Evolutionary conservation across 2,329 filamentous ascomycete species (phyloP).

Genomic region (Venturia carpophila): DNA sequence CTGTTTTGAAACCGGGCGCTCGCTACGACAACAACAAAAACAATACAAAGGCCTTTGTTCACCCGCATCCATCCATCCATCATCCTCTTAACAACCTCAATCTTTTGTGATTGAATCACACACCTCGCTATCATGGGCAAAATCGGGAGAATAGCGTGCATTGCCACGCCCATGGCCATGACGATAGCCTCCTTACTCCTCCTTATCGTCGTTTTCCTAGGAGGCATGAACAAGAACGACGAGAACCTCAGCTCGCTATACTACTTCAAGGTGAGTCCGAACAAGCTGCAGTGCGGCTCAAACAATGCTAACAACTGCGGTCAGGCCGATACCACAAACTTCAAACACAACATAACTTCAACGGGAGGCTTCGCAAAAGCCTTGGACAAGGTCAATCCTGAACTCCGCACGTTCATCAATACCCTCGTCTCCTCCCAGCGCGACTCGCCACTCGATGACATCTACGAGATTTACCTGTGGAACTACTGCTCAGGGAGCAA

Average conservation of each 20-base stretch:
- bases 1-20: background rate
- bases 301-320: conserved; percentile 5
- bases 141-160: conserved; percentile 74
- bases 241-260: conserved; percentile 17
- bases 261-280: conserved; percentile 43
- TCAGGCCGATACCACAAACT: conserved; percentile 53
- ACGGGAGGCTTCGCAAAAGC: conserved; percentile 22
- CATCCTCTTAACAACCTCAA: background rate
- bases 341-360: conserved; percentile 33
- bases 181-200: conserved; percentile 71
- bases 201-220: conserved; percentile 50
- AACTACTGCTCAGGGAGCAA: conserved; percentile 67
- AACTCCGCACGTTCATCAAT: conserved; percentile 29
- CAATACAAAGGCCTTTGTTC: background rate
- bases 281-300: conserved; percentile 29
- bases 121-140: conserved; percentile 49
- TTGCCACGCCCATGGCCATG: conserved; percentile 76
- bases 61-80: background rate
- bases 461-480: conserved; percentile 79
- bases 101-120: background rate
- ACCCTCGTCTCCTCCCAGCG: conserved; percentile 34
- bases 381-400: background rate
- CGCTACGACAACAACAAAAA: background rate
- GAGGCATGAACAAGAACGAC: conserved; percentile 43
- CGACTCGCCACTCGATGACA: conserved; percentile 52